Base-by-base conservation (phyloP, 1,284 basidiomycete species). In the Takashimella koratensis region DNA sequence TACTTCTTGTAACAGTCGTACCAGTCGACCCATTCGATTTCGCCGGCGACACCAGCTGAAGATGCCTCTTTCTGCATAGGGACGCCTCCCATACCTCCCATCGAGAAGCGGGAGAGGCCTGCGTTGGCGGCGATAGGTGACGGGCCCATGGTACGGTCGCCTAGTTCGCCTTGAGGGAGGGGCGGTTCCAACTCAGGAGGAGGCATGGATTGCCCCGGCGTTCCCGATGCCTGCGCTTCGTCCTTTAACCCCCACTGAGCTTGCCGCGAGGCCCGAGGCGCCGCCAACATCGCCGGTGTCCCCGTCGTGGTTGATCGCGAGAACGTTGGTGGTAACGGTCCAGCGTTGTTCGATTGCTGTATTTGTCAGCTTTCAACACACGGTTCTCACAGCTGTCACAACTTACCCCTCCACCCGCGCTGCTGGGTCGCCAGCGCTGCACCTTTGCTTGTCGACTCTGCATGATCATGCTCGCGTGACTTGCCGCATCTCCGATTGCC, bases 21-120 rank as follows among this genome's bases (percentile, higher is more conserved):
- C 81, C 81, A 82, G 60, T 82, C 81, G 25, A 82, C 79, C 81
- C 81, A 82, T 59, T 82, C 81, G 51, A 82, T 79, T 36, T 36
- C 30, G 30, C 79, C 79, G 10, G 70, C 67, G 11, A 63, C 62
- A 2, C 69, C 73, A 5, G 64, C 65, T 2, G 66, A 55, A 25
- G 68, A 69, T 1, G 51, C 51, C 43, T 65, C 63, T 16, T 63
- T 66, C 49, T 67, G 68, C 68, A 75, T 71, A 0, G 43, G 43
- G 3, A 61, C 46, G 3, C 55, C 51, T 22, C 50, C 53, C n/a
- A 43, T 46, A 2, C 43, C 52, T 13, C 41, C 48, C 11, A 42
- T 44, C 8, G 30, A 46, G 44, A 63, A 64, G 11, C 57, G 46
- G 10, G 60, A 58, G 1, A 59, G 58, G 10, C 57, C 59, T 10